Conservation (phyloP, 441 rosid genomes). For the Raphanus hybrid region DNA sequence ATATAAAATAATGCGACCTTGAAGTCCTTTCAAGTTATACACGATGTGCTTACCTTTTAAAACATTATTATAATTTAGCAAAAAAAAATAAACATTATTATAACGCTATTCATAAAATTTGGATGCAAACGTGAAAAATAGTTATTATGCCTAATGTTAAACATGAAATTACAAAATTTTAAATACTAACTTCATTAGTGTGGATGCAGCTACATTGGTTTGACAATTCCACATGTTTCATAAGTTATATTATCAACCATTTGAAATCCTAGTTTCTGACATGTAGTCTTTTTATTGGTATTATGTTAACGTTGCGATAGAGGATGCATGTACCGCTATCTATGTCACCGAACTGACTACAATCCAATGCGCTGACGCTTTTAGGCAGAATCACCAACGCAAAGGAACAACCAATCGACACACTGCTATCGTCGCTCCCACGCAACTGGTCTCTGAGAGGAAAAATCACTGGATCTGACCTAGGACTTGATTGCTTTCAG, state of each 20-base stretch:
- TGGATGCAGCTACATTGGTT: not conserved
- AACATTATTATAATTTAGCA: not conserved
- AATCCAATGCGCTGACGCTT: not conserved
- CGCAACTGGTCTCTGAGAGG: too few species aligned
- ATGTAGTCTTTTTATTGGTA: not conserved
- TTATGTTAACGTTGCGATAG: not conserved
- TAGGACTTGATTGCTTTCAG: too few species aligned
- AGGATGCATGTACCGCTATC: not conserved
- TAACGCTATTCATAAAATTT: not conserved
- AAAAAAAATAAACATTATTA: not conserved
- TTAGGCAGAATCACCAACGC: too few species aligned
- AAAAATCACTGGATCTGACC: too few species aligned
- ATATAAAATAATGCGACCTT: not conserved
- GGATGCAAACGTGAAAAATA: not conserved
- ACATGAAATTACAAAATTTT: not conserved
- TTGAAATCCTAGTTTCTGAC: not conserved
- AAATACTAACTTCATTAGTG: not conserved
- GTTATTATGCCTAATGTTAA: not conserved
- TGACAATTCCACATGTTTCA: constrained; percentile 9
- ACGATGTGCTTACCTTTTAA: not conserved
- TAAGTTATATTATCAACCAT: constrained; percentile 5
- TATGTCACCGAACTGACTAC: not conserved
- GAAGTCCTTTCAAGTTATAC: not conserved
- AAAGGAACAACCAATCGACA: too few species aligned
- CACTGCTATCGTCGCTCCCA: too few species aligned